Conservation (phyloP, 768 basidiomycete genomes). For the Cystofilobasidium ferigula region DNA sequence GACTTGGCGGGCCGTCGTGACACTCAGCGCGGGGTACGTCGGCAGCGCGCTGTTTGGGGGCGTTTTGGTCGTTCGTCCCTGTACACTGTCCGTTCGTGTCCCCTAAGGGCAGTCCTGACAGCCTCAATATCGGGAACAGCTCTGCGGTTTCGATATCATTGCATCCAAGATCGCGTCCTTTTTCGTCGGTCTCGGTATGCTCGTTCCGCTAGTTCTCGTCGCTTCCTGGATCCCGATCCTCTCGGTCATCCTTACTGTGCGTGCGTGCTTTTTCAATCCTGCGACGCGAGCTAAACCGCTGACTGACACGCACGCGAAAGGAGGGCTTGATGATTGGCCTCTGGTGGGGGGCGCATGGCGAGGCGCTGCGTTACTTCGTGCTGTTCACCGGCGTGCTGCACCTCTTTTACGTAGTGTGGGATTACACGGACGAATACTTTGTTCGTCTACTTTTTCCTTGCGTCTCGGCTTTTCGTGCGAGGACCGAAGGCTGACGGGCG, state of each 20-base stretch:
- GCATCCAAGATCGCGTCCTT: constrained; percentile 87
- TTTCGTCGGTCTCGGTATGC: constrained; percentile 70
- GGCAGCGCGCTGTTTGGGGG: constrained; percentile 74
- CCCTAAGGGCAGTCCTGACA: neutral
- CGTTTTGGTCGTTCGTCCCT: constrained; percentile 56
- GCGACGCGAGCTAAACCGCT: neutral
- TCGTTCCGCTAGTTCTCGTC: constrained; percentile 75
- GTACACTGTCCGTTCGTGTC: neutral
- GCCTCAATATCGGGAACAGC: neutral
- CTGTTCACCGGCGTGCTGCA: constrained; percentile 29
- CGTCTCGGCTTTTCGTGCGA: constrained; percentile 47
- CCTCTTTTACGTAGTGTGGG: constrained; percentile 78
- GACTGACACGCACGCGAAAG: neutral
- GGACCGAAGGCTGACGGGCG: neutral
- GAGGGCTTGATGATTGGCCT: constrained; percentile 81
- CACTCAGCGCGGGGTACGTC: constrained; percentile 49
- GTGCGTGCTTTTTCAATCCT: neutral
- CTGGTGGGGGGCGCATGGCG: constrained; percentile 83
- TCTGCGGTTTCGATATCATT: constrained; percentile 65
- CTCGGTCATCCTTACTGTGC: constrained; percentile 56
- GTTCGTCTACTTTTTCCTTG: neutral
- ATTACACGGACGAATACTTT: constrained; percentile 83
- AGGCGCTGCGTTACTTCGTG: constrained; percentile 60
- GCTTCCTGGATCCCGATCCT: constrained; percentile 86
- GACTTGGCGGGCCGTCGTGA: neutral